Percentiles rank a stretch among this genome's conserved stretches.
phyloP scores from a whole-genome alignment of 495 filamentous ascomycete species.

The Neurospora tetrasperma region DNA sequence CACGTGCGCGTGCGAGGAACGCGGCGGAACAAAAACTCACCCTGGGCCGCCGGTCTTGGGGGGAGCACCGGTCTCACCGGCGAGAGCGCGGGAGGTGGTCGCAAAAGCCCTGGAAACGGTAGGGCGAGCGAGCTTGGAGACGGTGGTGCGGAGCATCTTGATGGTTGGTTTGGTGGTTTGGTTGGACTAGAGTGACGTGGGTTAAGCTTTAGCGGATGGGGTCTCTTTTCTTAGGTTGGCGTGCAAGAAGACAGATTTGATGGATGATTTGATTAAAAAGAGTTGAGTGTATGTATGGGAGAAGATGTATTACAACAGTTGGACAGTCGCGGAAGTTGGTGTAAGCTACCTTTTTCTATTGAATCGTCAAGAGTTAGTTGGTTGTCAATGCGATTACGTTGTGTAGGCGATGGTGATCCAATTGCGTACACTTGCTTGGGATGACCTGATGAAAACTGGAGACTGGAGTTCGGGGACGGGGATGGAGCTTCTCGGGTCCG shows the following conservation, averaged over 20 bases:
- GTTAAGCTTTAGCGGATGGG: background rate
- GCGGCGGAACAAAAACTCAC: conserved; percentile 23
- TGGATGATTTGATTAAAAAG: background rate
- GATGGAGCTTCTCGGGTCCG: background rate
- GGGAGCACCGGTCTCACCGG: conserved; percentile 59
- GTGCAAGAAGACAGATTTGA: background rate
- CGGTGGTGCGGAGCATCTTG: conserved; percentile 56
- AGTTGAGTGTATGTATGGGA: background rate
- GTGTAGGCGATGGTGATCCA: conserved; percentile 1
- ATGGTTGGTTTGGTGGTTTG: conserved; percentile 7
- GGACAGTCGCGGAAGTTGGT: background rate
- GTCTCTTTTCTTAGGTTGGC: background rate
- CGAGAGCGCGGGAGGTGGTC: conserved; percentile 50
- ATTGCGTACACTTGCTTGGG: conserved; percentile 6
- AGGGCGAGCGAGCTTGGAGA: conserved; percentile 46
- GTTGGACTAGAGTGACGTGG: background rate
- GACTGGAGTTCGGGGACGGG: background rate
- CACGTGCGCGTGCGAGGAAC: background rate
- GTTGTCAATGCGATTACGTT: background rate
- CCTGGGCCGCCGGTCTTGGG: conserved; percentile 34
- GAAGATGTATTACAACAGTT: background rate
- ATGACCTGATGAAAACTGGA: conserved; percentile 8
- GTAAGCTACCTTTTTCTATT: background rate
- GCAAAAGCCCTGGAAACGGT: conserved; percentile 49
- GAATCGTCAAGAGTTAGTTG: background rate